These are phyloP conservation scores for Myotisia sp. DNA, from an alignment of 2,329 filamentous ascomycete species.

Conservation along the genomic window DNA sequence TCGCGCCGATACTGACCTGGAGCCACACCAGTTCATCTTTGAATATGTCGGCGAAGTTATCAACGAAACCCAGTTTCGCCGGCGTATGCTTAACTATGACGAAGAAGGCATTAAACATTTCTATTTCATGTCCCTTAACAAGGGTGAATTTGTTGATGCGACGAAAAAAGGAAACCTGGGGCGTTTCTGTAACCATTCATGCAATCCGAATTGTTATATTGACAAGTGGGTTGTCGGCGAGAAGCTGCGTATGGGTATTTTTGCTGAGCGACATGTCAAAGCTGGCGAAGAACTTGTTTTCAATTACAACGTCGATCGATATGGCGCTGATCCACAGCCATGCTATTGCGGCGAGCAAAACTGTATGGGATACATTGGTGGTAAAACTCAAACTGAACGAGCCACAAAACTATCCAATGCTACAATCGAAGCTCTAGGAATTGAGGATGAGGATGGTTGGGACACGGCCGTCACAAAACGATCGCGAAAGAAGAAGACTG, in stretches of 20 bases:
- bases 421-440: conserved; percentile 87
- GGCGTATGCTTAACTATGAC: conserved; percentile 85
- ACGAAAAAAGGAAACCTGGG: conserved; percentile 94
- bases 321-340: conserved; percentile 88
- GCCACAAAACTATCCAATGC: conserved; percentile 80
- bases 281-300: conserved; percentile 92
- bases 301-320: conserved; percentile 98
- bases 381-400: conserved; percentile 92
- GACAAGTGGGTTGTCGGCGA: conserved; percentile 99
- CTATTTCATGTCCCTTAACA: conserved; percentile 98
- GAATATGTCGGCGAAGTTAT: conserved; percentile 99
- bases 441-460: conserved; percentile 86
- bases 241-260: conserved; percentile 97
- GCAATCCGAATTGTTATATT: conserved; percentile 96
- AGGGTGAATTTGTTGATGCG: conserved; percentile 92
- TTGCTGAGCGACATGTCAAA: conserved; percentile 70
- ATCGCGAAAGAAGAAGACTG: conserved; percentile 78
- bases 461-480: conserved; percentile 80
- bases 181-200: conserved; percentile 97
- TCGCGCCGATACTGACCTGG: conserved; percentile 62
- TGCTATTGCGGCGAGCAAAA: conserved; percentile 94
- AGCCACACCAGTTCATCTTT: conserved; percentile 81
- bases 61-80: conserved; percentile 76
- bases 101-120: conserved; percentile 97
- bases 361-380: conserved; percentile 91